Conservation (phyloP, 176 grass and related monocot species). For the Canna indica region DNA sequence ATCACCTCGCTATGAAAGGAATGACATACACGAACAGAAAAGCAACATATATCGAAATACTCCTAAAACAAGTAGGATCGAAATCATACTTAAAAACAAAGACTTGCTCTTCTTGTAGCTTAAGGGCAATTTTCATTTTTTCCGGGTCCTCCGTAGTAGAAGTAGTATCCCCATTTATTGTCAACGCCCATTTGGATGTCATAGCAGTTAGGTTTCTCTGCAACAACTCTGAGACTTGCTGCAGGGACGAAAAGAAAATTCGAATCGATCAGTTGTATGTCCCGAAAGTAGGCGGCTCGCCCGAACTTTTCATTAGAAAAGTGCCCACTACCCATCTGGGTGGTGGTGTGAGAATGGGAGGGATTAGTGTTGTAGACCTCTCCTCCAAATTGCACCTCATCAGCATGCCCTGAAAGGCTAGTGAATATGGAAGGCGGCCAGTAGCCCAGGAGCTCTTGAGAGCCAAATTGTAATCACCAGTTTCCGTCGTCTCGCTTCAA, state of each 20-base stretch:
- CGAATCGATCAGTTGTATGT: background rate
- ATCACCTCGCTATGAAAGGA: no score
- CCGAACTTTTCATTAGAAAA: background rate
- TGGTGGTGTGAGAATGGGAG: background rate
- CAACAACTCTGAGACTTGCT: background rate
- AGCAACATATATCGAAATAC: no score
- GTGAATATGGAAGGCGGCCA: background rate
- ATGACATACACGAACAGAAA: no score
- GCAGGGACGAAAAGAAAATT: background rate
- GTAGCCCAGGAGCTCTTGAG: background rate
- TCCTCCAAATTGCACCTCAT: background rate
- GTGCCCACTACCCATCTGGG: conserved; percentile 8
- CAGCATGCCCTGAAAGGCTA: background rate
- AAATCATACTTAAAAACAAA: no score
- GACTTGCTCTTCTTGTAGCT: background rate
- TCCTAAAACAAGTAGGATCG: no score
- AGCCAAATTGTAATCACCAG: background rate
- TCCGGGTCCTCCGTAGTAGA: conserved; percentile 8
- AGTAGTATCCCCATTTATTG: background rate
- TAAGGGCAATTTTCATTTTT: background rate
- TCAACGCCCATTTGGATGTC: background rate
- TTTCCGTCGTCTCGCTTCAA: no score
- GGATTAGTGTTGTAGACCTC: background rate
- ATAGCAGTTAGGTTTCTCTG: no score
- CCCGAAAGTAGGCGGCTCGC: background rate